Base-by-base conservation (phyloP, 2,329 filamentous ascomycete genomes). In the Aspergillus aculeatus region DNA sequence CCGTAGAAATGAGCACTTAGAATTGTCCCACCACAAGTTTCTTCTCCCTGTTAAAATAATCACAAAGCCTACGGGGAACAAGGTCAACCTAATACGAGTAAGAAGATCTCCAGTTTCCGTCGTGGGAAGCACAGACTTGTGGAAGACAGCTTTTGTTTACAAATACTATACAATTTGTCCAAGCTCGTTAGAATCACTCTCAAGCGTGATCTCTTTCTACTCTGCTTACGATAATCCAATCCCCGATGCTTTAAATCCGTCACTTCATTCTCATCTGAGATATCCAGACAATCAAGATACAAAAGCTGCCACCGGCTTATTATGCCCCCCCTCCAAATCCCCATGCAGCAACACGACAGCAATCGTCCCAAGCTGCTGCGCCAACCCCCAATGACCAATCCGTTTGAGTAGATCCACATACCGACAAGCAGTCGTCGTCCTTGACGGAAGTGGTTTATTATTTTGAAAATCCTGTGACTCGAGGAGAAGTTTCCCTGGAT, bases 341-440 rank as follows among this genome's bases (percentile, higher is more conserved):
- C 41, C 41, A 14, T 47, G 41, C 7, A 47, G 11, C 12, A 47
- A 14, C 41, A 47, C 41, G 5, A 47, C 41, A 14, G 7, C 41
- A 11, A 47, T 47, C 41, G 41, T 14, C 41, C 7, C 55, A 10
- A 51, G 35, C 12, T 44, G 50, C 21, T 4, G 6, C 19, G 55
- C 41, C 14, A 57, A 24, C 19, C 48, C 55, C 55, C 55, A 57
- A 51, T 57, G 55, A 10, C 55, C 55, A 6, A 57, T 23, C 3
- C 48, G 48, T 19, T 57, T 21, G 4, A 57, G 23, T 21, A 57
- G 12, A 52, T 57, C 55, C 14, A 52, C 32, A 12, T 50, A 26
- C 14, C 48, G 47, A 47, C 47, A 47, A 14, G 50, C 41, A 0
- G 55, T 57, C n/a, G 31, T 19, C 12, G 31, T 44, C 21, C 50